These are phyloP conservation scores for Cladorrhinum sp. DNA, from an alignment of 2,329 filamentous ascomycete genomes.

Conservation along the genomic window DNA sequence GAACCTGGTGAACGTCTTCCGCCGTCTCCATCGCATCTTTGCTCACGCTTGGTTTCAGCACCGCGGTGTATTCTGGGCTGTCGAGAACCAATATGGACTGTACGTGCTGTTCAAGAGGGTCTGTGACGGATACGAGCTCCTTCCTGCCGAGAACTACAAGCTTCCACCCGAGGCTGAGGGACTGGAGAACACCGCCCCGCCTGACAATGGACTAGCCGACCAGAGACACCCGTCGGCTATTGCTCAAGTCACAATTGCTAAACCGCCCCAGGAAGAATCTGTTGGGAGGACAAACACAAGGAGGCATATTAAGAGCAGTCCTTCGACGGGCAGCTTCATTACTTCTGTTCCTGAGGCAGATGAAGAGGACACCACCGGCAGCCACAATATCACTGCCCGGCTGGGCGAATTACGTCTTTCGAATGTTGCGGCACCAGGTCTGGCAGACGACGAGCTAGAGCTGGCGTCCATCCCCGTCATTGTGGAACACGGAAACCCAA, in stretches of 20 bases:
- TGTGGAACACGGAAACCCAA: conserved; percentile 34
- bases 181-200: conserved; percentile 46
- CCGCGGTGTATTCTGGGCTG: conserved; percentile 88
- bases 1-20: conserved; percentile 92
- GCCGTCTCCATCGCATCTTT: conserved; percentile 91
- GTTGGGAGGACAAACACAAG: conserved; percentile 67
- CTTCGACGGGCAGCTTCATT: conserved; percentile 74
- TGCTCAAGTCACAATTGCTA: conserved; percentile 22
- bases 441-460: conserved; percentile 46
- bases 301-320: conserved; percentile 75
- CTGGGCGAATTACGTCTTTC: conserved; percentile 48
- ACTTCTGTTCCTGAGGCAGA: conserved; percentile 79
- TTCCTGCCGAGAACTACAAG: conserved; percentile 94
- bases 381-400: conserved; percentile 41
- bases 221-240: conserved; percentile 15
- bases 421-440: conserved; percentile 27
- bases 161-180: conserved; percentile 91
- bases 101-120: conserved; percentile 98
- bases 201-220: conserved; percentile 20
- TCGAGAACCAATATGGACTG: conserved; percentile 85
- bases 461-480: conserved; percentile 38
- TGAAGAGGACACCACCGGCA: conserved; percentile 62
- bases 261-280: conserved; percentile 13
- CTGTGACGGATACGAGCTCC: conserved; percentile 84
- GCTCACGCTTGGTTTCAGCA: conserved; percentile 99